These are phyloP conservation scores for Penicillium olsonii DNA, from an alignment of 2,329 filamentous ascomycete species.

Conservation along the genomic window DNA sequence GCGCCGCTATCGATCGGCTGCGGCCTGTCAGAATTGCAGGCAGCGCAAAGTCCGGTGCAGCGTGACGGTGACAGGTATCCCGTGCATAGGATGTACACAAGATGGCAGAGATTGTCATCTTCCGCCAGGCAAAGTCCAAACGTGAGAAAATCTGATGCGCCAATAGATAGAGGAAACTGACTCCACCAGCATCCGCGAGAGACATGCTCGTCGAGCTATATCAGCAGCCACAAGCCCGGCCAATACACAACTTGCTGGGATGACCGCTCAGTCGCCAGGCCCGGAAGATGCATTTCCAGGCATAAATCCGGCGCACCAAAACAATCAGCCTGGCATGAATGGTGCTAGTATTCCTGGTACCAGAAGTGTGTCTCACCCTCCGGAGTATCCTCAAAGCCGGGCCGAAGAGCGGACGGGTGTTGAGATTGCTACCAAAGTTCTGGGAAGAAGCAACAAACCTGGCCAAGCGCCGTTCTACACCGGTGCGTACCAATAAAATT, in stretches of 20 bases:
- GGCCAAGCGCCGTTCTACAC: slow-evolving; percentile 29
- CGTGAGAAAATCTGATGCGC: slow-evolving; percentile 2
- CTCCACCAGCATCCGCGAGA: neutral
- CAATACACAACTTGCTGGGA: neutral
- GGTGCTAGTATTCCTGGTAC: neutral
- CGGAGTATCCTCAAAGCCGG: slow-evolving; percentile 7
- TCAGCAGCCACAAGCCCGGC: slow-evolving; percentile 3
- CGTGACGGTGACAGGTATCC: slow-evolving; percentile 26
- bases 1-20: slow-evolving; percentile 18
- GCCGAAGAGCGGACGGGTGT: slow-evolving; percentile 27
- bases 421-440: slow-evolving; percentile 27
- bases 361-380: slow-evolving; percentile 1
- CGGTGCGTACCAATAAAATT: slow-evolving; percentile 10
- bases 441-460: slow-evolving; percentile 17
- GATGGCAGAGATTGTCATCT: slow-evolving; percentile 31
- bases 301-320: neutral
- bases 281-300: neutral
- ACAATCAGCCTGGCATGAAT: neutral
- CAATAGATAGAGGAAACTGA: neutral
- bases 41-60: slow-evolving; percentile 25
- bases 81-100: slow-evolving; percentile 33
- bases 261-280: neutral
- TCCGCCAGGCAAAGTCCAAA: slow-evolving; percentile 16
- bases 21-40: slow-evolving; percentile 23
- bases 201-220: neutral